Evolutionary conservation across 495 filamentous ascomycete species (phyloP).

Genomic region (Penicillium soppii): DNA sequence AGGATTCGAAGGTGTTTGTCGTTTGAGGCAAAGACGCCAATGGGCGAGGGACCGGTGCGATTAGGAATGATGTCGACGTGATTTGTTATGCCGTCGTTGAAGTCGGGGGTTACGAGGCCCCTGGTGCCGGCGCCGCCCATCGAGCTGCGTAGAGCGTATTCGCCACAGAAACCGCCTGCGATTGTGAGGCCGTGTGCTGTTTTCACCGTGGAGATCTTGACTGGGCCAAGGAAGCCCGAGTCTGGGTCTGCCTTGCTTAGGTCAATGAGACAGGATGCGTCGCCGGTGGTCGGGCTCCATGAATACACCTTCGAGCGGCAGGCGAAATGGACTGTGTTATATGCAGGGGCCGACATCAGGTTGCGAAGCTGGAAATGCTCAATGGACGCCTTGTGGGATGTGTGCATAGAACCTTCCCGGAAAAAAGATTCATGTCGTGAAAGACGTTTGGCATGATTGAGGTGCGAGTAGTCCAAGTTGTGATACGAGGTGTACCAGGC

Average conservation of each 20-base stretch:
- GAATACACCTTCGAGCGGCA: slow-evolving; percentile 54
- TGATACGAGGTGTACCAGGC: slow-evolving; percentile 45
- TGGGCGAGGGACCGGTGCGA: slow-evolving; percentile 59
- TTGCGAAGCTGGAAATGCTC: slow-evolving; percentile 92
- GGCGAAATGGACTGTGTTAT: slow-evolving; percentile 77
- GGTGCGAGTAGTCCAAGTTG: slow-evolving; percentile 36
- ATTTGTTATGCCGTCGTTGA: slow-evolving; percentile 76
- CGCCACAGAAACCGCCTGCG: slow-evolving; percentile 77
- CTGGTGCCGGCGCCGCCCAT: slow-evolving; percentile 63
- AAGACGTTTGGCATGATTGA: slow-evolving; percentile 24
- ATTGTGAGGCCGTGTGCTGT: slow-evolving; percentile 67
- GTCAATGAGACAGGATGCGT: slow-evolving; percentile 58
- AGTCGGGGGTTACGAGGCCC: slow-evolving; percentile 37
- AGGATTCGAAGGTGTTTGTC: slow-evolving; percentile 74
- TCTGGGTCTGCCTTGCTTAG: slow-evolving; percentile 50
- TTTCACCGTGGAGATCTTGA: slow-evolving; percentile 70
- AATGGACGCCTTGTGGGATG: slow-evolving; percentile 60
- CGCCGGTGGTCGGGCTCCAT: slow-evolving; percentile 40
- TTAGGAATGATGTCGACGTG: slow-evolving; percentile 71
- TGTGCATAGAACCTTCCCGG: slow-evolving; percentile 69
- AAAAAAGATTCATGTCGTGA: slow-evolving; percentile 52
- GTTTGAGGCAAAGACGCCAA: slow-evolving; percentile 81
- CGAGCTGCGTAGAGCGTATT: slow-evolving; percentile 68
- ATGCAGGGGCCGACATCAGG: slow-evolving; percentile 69
- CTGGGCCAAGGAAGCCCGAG: slow-evolving; percentile 34